A percentile compares a stretch with the other conserved stretches of the same genome.
Conservation (phyloP, 192 early-diverging fungal genomes). For the Coemansia sp. region DNA sequence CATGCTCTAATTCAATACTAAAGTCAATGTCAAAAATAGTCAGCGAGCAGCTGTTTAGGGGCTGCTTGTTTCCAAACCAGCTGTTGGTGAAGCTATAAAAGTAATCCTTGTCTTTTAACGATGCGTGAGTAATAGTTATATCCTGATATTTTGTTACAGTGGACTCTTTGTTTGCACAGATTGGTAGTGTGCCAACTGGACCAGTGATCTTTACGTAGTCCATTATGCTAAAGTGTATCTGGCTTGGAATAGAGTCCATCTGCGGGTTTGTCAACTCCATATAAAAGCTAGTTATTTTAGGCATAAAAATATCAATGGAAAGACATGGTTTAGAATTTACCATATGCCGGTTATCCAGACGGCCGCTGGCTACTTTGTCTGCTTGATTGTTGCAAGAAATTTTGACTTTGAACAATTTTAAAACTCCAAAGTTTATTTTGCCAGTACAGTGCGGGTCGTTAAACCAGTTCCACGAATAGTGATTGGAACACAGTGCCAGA, state of each 20-base stretch:
- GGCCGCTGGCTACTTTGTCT: not conserved
- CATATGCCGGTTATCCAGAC: not conserved
- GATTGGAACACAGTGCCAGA: not conserved
- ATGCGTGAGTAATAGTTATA: not conserved
- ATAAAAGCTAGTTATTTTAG: not conserved
- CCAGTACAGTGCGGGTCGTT: not conserved
- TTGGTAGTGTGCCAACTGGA: not conserved
- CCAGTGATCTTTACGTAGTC: not conserved
- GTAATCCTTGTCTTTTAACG: not conserved
- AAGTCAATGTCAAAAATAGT: not conserved
- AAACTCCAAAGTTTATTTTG: not conserved
- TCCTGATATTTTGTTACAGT: not conserved
- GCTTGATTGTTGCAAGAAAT: not conserved
- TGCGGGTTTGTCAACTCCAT: not conserved
- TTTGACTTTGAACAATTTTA: not conserved
- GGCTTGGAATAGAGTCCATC: not conserved
- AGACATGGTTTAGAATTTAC: not conserved
- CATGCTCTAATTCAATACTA: not conserved
- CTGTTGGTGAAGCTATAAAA: not conserved
- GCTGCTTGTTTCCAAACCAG: slow-evolving; percentile 3
- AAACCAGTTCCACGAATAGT: not conserved
- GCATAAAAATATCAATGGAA: not conserved
- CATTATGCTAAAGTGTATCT: not conserved
- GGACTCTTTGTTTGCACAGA: not conserved
- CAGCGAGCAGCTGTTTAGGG: not conserved